Evolutionary conservation across 2,329 filamentous ascomycete species (phyloP).

Genomic region (Penicillium sp.): DNA sequence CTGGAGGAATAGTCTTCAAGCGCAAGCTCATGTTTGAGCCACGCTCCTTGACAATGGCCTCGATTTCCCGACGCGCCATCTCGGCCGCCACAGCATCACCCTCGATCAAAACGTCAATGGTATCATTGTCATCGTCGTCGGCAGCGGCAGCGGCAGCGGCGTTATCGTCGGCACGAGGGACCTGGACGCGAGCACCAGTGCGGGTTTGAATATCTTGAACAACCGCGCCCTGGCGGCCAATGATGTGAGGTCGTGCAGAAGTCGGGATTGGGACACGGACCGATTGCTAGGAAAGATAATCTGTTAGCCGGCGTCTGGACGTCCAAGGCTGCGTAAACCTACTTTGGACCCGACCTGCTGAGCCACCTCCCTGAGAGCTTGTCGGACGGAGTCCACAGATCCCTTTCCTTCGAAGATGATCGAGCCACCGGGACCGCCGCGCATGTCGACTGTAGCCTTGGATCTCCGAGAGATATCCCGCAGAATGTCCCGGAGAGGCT

Average conservation of each 20-base stretch:
- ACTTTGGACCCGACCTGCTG: conserved; percentile 83
- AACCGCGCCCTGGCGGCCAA: conserved; percentile 82
- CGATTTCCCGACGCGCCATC: conserved; percentile 74
- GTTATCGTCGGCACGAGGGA: conserved; percentile 71
- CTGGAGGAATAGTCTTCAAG: conserved; percentile 75
- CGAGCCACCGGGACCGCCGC: conserved; percentile 62
- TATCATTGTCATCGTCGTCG: conserved; percentile 70
- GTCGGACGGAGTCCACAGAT: conserved; percentile 73
- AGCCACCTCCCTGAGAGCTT: conserved; percentile 83
- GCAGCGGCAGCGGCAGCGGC: conserved; percentile 59
- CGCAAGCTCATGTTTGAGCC: conserved; percentile 75
- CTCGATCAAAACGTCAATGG: conserved; percentile 81
- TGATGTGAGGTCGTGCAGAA: conserved; percentile 80
- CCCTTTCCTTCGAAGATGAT: conserved; percentile 81
- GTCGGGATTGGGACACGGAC: conserved; percentile 74
- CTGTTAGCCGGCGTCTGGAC: conserved; percentile 2
- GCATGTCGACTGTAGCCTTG: conserved; percentile 76
- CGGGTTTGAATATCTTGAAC: conserved; percentile 87
- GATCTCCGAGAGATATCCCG: conserved; percentile 90
- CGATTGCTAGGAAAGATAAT: conserved; percentile 48
- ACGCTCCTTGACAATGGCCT: conserved; percentile 80
- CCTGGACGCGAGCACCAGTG: conserved; percentile 82
- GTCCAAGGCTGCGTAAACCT: conserved; percentile 13
- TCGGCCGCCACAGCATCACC: conserved; percentile 85
- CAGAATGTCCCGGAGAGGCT: conserved; percentile 75